Percentiles rank a stretch among this genome's conserved stretches.
These are phyloP conservation scores for Alectoria sarmentosa DNA, from an alignment of 495 filamentous ascomycete genomes.

Conservation along the genomic window DNA sequence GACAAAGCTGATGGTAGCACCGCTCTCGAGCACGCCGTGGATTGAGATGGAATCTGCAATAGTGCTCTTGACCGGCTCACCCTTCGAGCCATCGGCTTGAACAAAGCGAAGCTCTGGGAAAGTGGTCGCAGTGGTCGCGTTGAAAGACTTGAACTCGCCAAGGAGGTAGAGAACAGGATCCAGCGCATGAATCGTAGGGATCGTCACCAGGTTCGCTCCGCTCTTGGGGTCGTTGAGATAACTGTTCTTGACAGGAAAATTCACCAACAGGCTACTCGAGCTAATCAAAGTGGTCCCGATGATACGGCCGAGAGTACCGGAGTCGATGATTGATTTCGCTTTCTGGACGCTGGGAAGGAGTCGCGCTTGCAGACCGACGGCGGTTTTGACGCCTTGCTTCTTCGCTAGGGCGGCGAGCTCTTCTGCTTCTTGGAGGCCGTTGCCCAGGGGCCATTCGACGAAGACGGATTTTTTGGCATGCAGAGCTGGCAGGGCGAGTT, in stretches of 20 bases:
- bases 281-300: constrained; percentile 11
- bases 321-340: constrained; percentile 21
- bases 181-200: constrained; percentile 15
- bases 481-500: constrained; percentile 40
- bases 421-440: constrained; percentile 31
- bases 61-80: constrained; percentile 6
- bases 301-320: constrained; percentile 20
- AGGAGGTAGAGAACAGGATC: constrained; percentile 19
- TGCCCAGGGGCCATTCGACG: constrained; percentile 50
- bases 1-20: constrained; percentile 5
- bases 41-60: constrained; percentile 12
- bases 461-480: constrained; percentile 51
- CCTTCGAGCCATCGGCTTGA: constrained; percentile 7
- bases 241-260: not conserved
- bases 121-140: constrained; percentile 4
- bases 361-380: constrained; percentile 36
- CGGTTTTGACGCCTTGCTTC: constrained; percentile 34
- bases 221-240: constrained; percentile 18
- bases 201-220: constrained; percentile 14
- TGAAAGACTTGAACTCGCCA: constrained; percentile 15
- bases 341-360: constrained; percentile 10
- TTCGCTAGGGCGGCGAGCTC: constrained; percentile 38
- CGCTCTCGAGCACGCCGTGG: constrained; percentile 14
- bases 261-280: not conserved
- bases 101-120: constrained; percentile 15